These are phyloP conservation scores for Hygrophila difformis DNA, from an alignment of 257 asterid species.

Conservation along the genomic window DNA sequence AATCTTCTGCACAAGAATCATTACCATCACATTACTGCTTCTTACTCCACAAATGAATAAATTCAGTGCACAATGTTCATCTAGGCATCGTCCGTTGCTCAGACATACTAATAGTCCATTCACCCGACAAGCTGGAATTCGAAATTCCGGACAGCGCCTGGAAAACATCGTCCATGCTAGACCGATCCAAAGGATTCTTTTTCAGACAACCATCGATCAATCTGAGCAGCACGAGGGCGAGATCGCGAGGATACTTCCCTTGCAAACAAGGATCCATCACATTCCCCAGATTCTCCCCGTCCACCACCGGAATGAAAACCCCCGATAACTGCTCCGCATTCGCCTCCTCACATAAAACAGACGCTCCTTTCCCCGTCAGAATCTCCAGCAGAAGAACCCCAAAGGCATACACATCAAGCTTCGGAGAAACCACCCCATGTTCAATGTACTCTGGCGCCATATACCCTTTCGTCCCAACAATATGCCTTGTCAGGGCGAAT, in stretches of 20 bases:
- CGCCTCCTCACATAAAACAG: conserved; percentile 24
- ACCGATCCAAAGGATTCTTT: conserved; percentile 59
- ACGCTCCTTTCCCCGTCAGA: conserved; percentile 62
- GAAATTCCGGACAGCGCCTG: conserved; percentile 51
- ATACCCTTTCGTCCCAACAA: conserved; percentile 89
- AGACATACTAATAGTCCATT: conserved; percentile 35
- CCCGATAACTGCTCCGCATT: conserved; percentile 25
- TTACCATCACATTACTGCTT: no score
- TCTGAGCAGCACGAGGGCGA: conserved; percentile 34
- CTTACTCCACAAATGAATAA: no score
- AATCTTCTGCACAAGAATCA: no score
- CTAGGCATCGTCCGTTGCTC: conserved; percentile 25
- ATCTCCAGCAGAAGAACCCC: conserved; percentile 80
- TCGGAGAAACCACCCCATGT: conserved; percentile 66
- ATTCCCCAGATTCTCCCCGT: conserved; percentile 24
- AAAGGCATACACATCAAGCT: conserved; percentile 81
- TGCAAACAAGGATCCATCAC: conserved; percentile 51
- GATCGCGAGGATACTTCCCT: conserved; percentile 49
- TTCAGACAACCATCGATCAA: conserved; percentile 48
- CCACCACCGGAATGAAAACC: conserved; percentile 30
- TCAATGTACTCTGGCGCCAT: conserved; percentile 97
- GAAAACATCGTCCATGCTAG: conserved; percentile 56
- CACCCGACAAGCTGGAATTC: conserved; percentile 40
- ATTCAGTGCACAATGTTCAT: no score
- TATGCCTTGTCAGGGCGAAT: conserved; percentile 79